Evolutionary conservation across 257 asterid species (phyloP).

Genomic region (Paulownia fortunei): DNA sequence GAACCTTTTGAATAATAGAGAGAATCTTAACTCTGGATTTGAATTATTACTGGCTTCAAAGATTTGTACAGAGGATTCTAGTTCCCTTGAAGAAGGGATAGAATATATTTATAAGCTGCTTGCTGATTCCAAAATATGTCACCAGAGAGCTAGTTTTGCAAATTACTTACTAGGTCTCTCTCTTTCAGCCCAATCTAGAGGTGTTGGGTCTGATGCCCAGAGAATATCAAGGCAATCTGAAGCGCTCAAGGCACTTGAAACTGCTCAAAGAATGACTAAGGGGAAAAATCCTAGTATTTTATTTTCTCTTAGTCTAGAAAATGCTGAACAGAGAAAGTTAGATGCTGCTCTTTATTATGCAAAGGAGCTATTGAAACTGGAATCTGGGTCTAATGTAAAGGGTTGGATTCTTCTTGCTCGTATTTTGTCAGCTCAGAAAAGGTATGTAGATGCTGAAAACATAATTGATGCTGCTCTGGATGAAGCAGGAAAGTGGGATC

Average conservation of each 20-base stretch:
- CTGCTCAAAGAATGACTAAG: slow-evolving; percentile 52
- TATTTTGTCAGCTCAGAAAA: slow-evolving; percentile 81
- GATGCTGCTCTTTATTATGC: slow-evolving; percentile 80
- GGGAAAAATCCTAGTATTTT: slow-evolving; percentile 55
- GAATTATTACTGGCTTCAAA: slow-evolving; percentile 80
- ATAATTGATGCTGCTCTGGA: slow-evolving; percentile 83
- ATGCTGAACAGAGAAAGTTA: slow-evolving; percentile 88
- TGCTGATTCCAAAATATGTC: slow-evolving; percentile 44
- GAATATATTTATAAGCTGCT: slow-evolving; percentile 49
- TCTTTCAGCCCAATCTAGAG: slow-evolving; percentile 66
- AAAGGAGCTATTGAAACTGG: slow-evolving; percentile 61
- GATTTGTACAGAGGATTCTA: slow-evolving; percentile 58
- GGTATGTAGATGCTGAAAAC: slow-evolving; percentile 75
- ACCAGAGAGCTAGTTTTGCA: slow-evolving; percentile 49
- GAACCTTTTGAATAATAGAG: slow-evolving; percentile 65
- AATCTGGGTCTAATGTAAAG: slow-evolving; percentile 66
- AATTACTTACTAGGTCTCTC: slow-evolving; percentile 62
- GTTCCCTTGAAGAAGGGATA: slow-evolving; percentile 64
- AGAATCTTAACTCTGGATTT: slow-evolving; percentile 43
- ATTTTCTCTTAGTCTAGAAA: slow-evolving; percentile 71
- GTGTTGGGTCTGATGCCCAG: slow-evolving; percentile 57
- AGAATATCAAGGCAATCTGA: slow-evolving; percentile 57
- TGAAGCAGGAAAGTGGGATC: slow-evolving; percentile 94
- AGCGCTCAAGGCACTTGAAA: slow-evolving; percentile 76
- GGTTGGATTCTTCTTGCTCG: slow-evolving; percentile 93